phyloP scores from a whole-genome alignment of 257 asterid genomes.

The Mitragyna speciosa region DNA sequence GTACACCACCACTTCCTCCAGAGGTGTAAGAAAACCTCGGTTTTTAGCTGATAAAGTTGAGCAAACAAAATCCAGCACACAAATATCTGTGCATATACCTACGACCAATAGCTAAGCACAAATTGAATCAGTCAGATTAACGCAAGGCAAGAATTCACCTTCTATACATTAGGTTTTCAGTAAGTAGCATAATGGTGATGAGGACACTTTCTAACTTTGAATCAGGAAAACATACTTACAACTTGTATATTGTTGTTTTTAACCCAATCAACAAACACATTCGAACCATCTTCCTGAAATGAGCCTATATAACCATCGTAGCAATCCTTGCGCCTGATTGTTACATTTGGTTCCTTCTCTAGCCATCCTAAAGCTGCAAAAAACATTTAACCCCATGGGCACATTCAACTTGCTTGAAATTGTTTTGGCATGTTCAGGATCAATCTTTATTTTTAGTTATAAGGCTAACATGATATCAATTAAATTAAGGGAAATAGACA shows the following conservation, averaged over 20 bases:
- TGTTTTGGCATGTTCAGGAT: no score
- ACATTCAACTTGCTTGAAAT: no score
- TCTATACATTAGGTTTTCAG: neutral
- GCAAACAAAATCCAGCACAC: conserved; percentile 76
- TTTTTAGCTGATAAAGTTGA: conserved; percentile 65
- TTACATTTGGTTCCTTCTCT: conserved; percentile 58
- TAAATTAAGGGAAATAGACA: no score
- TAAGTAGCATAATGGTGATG: no score
- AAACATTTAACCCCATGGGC: neutral
- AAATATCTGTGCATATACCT: conserved; percentile 71
- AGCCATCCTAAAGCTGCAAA: conserved; percentile 62
- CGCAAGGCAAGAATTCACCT: neutral
- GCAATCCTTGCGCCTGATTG: conserved; percentile 67
- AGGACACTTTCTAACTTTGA: neutral
- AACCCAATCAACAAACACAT: conserved; percentile 61
- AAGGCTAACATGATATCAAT: no score
- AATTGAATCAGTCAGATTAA: conserved; percentile 6
- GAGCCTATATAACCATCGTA: conserved; percentile 70
- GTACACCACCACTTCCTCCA: conserved; percentile 57
- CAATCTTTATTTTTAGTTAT: no score
- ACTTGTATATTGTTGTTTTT: conserved; percentile 46
- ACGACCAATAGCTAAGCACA: conserved; percentile 50
- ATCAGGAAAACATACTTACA: conserved; percentile 33
- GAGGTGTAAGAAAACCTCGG: conserved; percentile 51
- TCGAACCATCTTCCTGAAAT: conserved; percentile 62